Conservation (phyloP, 257 asterid species). For the Asclepias syriaca region DNA sequence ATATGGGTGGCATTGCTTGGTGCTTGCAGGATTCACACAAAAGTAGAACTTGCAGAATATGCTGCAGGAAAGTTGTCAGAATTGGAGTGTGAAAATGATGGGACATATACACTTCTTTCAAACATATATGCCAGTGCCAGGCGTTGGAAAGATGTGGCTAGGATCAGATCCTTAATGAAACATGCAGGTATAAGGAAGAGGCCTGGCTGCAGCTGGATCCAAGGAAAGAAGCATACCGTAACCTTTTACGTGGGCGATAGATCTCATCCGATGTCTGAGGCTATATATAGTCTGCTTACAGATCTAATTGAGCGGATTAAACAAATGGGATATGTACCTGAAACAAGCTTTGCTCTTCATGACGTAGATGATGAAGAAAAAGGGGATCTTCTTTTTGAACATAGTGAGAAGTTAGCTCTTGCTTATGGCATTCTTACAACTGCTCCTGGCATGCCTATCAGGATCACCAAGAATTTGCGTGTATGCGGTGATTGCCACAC, state of each 20-base stretch:
- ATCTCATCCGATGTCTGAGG: slow-evolving; percentile 66
- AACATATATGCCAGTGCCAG: slow-evolving; percentile 78
- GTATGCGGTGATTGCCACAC: slow-evolving; percentile 88
- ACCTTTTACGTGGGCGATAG: slow-evolving; percentile 74
- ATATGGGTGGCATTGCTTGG: slow-evolving; percentile 82
- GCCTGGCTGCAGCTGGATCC: slow-evolving; percentile 97
- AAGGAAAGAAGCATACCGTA: slow-evolving; percentile 69
- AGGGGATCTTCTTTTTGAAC: slow-evolving; percentile 67
- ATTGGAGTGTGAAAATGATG: slow-evolving; percentile 73
- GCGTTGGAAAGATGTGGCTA: slow-evolving; percentile 85
- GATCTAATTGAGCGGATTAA: slow-evolving; percentile 58
- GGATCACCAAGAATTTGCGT: slow-evolving; percentile 87
- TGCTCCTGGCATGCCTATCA: slow-evolving; percentile 67
- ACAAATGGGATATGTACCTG: slow-evolving; percentile 80
- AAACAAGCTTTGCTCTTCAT: slow-evolving; percentile 82
- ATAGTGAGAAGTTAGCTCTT: slow-evolving; percentile 92
- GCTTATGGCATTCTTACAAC: slow-evolving; percentile 83
- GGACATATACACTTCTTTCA: slow-evolving; percentile 74
- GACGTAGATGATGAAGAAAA: slow-evolving; percentile 97
- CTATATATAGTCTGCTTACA: slow-evolving; percentile 52
- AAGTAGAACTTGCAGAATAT: slow-evolving; percentile 76
- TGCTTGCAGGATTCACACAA: slow-evolving; percentile 79
- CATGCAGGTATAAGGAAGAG: slow-evolving; percentile 67
- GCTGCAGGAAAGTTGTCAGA: slow-evolving; percentile 55
- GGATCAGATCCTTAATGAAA: slow-evolving; percentile 68